These are phyloP conservation scores for Annulohypoxylon stygium DNA, from an alignment of 495 filamentous ascomycete species.

Conservation along the genomic window DNA sequence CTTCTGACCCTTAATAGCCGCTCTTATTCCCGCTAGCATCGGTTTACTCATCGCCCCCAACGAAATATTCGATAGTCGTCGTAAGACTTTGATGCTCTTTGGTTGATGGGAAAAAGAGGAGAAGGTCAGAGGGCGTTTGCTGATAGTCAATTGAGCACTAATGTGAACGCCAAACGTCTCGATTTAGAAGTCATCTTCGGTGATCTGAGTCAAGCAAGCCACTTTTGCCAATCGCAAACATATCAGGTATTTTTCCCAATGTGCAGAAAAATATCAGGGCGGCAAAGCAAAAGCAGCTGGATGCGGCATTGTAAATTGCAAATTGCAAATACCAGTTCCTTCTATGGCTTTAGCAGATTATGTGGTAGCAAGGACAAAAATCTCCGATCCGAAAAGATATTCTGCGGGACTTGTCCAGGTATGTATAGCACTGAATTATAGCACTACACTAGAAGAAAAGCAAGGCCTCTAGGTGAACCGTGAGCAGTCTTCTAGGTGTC, in stretches of 20 bases:
- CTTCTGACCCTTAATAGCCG: conserved; percentile 19
- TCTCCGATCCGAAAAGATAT: conserved; percentile 28
- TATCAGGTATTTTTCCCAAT: not conserved
- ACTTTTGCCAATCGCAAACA: not conserved
- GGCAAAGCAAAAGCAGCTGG: conserved; percentile 1
- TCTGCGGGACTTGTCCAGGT: conserved; percentile 12
- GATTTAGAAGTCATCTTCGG: not conserved
- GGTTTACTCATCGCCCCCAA: conserved; percentile 11
- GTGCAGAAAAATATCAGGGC: not conserved
- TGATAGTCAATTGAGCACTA: conserved; percentile 9
- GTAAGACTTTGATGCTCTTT: conserved; percentile 14
- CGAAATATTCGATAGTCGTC: conserved; percentile 13
- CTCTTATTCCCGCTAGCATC: conserved; percentile 18
- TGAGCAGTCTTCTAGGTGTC: conserved; percentile 2
- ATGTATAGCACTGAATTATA: not conserved
- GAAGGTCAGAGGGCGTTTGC: not conserved
- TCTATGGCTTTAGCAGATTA: not conserved
- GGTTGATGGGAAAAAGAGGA: conserved; percentile 11
- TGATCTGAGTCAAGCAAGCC: conserved; percentile 4
- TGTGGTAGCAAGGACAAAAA: conserved; percentile 21
- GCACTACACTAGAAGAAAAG: conserved; percentile 11
- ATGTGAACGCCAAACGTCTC: not conserved
- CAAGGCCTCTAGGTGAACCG: conserved; percentile 11
- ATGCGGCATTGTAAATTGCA: conserved; percentile 23
- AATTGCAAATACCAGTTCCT: not conserved